These are phyloP conservation scores for Penicillium cosmopolitanum DNA, from an alignment of 495 filamentous ascomycete genomes.

Conservation along the genomic window DNA sequence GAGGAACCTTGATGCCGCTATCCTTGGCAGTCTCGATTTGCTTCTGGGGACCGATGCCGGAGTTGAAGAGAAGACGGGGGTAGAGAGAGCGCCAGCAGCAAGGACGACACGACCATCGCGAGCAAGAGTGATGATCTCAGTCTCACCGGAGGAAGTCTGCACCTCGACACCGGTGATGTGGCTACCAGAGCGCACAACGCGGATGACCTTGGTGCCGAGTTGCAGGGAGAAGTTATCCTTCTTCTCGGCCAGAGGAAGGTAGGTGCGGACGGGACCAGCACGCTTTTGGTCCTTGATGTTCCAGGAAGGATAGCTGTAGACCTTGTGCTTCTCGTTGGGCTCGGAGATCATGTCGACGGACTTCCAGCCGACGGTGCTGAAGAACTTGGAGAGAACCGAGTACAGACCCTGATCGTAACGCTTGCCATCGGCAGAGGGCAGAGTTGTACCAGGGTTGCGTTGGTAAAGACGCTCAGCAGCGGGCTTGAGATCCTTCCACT, in stretches of 20 bases:
- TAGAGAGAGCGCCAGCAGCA: conserved; percentile 71
- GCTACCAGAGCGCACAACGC: conserved; percentile 64
- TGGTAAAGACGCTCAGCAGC: conserved; percentile 64
- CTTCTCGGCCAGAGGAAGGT: conserved; percentile 64
- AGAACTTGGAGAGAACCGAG: conserved; percentile 57
- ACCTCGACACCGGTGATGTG: conserved; percentile 71
- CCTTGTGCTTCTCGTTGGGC: conserved; percentile 68
- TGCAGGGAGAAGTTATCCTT: conserved; percentile 69
- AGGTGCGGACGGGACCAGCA: conserved; percentile 74
- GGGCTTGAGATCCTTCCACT: conserved; percentile 60
- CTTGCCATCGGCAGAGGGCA: conserved; percentile 68
- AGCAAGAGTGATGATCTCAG: conserved; percentile 64
- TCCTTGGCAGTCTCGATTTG: conserved; percentile 60
- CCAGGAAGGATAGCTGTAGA: conserved; percentile 67
- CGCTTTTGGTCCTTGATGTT: conserved; percentile 70
- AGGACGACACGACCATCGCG: conserved; percentile 66
- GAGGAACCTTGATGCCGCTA: conserved; percentile 53
- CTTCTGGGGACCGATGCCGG: conserved; percentile 67
- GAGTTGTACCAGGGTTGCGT: conserved; percentile 70
- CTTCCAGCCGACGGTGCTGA: conserved; percentile 62
- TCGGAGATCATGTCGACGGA: conserved; percentile 61
- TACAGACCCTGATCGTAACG: conserved; percentile 71
- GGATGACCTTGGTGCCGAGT: conserved; percentile 65
- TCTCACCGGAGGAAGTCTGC: conserved; percentile 59
- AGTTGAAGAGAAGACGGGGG: conserved; percentile 71